phyloP scores from a whole-genome alignment of 2,329 filamentous ascomycete species.

The Botrytis fragariae region DNA sequence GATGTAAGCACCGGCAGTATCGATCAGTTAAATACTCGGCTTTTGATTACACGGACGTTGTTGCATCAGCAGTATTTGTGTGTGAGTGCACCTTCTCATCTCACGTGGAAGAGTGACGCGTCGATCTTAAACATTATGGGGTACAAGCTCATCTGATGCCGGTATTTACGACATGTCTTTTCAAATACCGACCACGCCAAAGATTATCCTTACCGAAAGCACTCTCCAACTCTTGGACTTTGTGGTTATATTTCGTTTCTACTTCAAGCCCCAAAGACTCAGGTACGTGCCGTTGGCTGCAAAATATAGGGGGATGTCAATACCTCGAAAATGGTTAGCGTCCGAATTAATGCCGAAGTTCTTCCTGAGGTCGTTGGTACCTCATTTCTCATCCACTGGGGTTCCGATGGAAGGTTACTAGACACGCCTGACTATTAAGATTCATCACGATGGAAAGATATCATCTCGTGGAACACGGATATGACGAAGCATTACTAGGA shows the following conservation, averaged over 20 bases:
- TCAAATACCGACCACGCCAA: neutral
- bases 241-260: no score
- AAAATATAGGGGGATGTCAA: neutral
- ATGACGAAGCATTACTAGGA: neutral
- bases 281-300: neutral
- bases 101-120: neutral
- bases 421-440: slow-evolving; percentile 1
- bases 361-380: neutral
- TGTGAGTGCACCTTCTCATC: neutral
- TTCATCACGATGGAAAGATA: neutral
- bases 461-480: slow-evolving; percentile 3
- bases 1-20: neutral
- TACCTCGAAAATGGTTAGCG: neutral
- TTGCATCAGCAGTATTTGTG: neutral
- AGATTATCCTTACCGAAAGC: neutral
- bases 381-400: neutral
- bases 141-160: neutral
- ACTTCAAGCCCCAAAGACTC: neutral
- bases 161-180: neutral
- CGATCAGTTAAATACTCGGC: neutral
- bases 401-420: neutral
- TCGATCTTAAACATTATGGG: neutral
- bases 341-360: neutral
- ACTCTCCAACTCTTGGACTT: neutral
- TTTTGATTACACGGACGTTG: neutral